These are phyloP conservation scores for Mortierella sp. DNA, from an alignment of 371 early-diverging fungal genomes.

Conservation along the genomic window DNA sequence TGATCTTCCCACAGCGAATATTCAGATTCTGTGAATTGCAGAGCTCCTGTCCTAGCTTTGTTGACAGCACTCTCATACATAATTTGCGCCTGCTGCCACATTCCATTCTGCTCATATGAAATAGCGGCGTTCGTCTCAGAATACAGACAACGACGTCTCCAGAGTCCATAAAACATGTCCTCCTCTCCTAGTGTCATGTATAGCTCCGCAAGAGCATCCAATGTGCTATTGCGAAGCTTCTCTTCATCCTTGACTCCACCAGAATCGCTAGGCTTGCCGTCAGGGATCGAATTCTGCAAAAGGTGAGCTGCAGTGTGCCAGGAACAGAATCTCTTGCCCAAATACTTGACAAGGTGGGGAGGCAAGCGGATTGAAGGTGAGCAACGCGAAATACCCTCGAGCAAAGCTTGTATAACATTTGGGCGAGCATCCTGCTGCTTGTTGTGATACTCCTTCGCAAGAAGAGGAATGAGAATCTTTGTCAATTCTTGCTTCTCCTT, in stretches of 20 bases:
- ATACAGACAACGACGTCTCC: constrained; percentile 93
- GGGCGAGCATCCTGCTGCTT: constrained; percentile 85
- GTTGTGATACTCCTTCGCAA: constrained; percentile 93
- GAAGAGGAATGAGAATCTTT: constrained; percentile 83
- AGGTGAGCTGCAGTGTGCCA: constrained; percentile 92
- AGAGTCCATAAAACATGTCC: constrained; percentile 94
- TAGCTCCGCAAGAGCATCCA: constrained; percentile 92
- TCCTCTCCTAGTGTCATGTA: constrained; percentile 84
- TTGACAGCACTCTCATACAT: constrained; percentile 95
- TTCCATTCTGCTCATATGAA: constrained; percentile 94
- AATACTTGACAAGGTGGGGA: constrained; percentile 92
- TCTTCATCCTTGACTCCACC: constrained; percentile 85
- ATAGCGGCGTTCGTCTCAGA: constrained; percentile 97
- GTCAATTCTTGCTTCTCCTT: constrained; percentile 88
- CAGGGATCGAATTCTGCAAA: constrained; percentile 68
- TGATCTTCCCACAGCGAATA: constrained; percentile 98
- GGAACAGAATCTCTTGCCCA: constrained; percentile 91
- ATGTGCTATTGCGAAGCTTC: constrained; percentile 85
- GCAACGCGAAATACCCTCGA: constrained; percentile 88
- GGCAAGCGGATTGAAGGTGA: constrained; percentile 83
- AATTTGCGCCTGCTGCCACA: constrained; percentile 94
- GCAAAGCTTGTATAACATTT: constrained; percentile 93
- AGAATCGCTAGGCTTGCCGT: constrained; percentile 61
- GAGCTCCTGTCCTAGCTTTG: constrained; percentile 88
- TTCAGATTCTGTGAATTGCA: constrained; percentile 97